phyloP scores from a whole-genome alignment of 192 early-diverging fungal species.

The Rhizoclosmatium globosum region DNA sequence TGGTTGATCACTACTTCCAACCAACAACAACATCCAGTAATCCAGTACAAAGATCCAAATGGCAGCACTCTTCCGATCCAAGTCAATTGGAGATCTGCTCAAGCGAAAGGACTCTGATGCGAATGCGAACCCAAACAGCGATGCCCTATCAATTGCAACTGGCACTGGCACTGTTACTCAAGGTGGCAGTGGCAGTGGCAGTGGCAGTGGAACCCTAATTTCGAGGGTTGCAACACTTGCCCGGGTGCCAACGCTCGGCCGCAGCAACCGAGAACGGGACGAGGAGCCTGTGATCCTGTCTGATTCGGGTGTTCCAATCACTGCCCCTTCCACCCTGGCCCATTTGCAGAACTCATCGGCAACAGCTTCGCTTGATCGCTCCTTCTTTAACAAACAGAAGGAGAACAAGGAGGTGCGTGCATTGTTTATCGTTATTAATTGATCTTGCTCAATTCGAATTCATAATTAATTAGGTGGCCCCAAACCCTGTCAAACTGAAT shows the following conservation, averaged over 20 bases:
- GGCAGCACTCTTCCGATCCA: background rate
- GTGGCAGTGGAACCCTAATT: background rate
- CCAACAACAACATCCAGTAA: background rate
- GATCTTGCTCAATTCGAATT: background rate
- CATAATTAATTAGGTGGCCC: constrained; percentile 1
- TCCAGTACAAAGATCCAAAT: background rate
- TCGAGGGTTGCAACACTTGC: background rate
- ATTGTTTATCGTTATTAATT: too few species aligned
- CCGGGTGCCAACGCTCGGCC: constrained; percentile 4
- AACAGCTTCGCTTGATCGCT: too few species aligned
- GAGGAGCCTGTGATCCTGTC: background rate
- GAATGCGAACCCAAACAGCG: too few species aligned
- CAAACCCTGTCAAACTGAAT: constrained; percentile 25
- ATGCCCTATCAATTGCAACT: too few species aligned
- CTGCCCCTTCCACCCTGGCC: constrained; percentile 16
- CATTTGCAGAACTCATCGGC: too few species aligned
- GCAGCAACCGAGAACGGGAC: background rate
- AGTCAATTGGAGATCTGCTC: background rate
- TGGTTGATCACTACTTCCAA: too few species aligned
- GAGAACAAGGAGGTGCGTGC: constrained; percentile 14
- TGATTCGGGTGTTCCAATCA: constrained; percentile 15
- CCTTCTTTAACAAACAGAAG: too few species aligned
- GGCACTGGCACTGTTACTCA: background rate
- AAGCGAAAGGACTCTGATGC: background rate
- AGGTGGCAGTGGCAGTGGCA: constrained; percentile 1